These are phyloP conservation scores for Sphaerulina vaccinii DNA, from an alignment of 2,329 filamentous ascomycete genomes.

Conservation along the genomic window DNA sequence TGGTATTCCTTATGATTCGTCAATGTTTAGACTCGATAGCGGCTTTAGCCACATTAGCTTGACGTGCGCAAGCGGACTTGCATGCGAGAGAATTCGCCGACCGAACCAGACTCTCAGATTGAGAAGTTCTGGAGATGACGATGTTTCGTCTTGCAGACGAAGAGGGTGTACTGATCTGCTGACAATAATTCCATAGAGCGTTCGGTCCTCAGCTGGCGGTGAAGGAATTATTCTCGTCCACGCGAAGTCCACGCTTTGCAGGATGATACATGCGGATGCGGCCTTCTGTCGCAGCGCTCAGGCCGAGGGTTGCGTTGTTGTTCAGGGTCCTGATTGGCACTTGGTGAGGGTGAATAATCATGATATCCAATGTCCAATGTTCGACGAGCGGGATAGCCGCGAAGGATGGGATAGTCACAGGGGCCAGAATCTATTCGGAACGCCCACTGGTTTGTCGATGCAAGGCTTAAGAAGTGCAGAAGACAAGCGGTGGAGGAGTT, in stretches of 20 bases:
- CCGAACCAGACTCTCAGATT: neutral
- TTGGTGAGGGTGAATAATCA: too few species aligned
- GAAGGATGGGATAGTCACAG: neutral
- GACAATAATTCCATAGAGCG: neutral
- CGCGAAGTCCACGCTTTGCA: neutral
- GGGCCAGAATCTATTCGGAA: neutral
- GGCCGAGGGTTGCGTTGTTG: neutral
- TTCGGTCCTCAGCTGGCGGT: neutral
- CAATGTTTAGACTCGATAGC: conserved; percentile 1
- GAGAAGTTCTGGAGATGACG: neutral
- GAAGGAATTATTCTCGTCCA: neutral
- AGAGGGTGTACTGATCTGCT: conserved; percentile 9
- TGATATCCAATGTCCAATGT: neutral
- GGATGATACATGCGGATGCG: neutral
- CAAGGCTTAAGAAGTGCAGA: neutral
- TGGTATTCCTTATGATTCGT: neutral
- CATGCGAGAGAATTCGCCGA: conserved; percentile 4
- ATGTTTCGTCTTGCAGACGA: neutral
- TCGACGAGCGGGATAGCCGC: conserved; percentile 1
- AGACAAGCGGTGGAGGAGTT: too few species aligned
- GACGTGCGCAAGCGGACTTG: conserved; percentile 4
- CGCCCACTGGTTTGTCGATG: neutral
- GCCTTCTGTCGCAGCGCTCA: neutral
- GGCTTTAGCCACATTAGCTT: conserved; percentile 1
- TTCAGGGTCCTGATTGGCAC: too few species aligned